Base-by-base conservation (phyloP, 2,329 filamentous ascomycete species). In the Aspergillus pseudoglaucus region DNA sequence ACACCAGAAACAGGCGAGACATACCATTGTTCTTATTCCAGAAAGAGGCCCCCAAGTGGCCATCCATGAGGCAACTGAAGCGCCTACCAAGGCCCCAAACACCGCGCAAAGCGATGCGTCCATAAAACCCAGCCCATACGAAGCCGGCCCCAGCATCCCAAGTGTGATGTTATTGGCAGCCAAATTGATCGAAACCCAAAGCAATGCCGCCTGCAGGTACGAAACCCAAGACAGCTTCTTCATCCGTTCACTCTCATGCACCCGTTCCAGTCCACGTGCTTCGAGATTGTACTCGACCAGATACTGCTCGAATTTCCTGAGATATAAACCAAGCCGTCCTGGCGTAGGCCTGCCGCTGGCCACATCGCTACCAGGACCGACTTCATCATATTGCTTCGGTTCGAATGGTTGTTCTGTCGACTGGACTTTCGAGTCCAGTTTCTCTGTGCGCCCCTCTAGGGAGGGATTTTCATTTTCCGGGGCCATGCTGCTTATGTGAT, bases 131-230 rank as follows among this genome's bases (percentile, higher is more conserved):
- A 85, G 68, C 3, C 72, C 73, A 61, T 78, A 84, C 1, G 82
- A 72, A 2, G 75, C 73, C 1, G 80, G 79, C 0, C 81, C 81
- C 15, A 84, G 71, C 74, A 83, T 81, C 1, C 79, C 81, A n/a
- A 84, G 69, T 0, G 80, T 82, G 40, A 84, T 76, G 53, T 84
- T 83, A 64, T 83, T 82, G 22, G 81, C 77, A 2, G 79, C 78
- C 8, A 83, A 67, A 56, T 84, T 84, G 61, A 83, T 76, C 8
- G 77, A 80, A 51, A 82, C 75, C 81, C 81, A 84, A 43, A 84
- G 65, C 42, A 81, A 62, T 15, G 74, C 75, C 18, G 79, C 74
- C 60, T 83, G 79, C 33, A 75, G 65, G 58, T 80, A 80, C 27
- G 77, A 75, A n/a, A 78, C 54, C 53, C 71, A 69, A 15, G 69